Evolutionary conservation across 208 protist species (phyloP), one percentile per base, ranked within the genome.

Genomic region (Acanthamoeba castellanii): DNA sequence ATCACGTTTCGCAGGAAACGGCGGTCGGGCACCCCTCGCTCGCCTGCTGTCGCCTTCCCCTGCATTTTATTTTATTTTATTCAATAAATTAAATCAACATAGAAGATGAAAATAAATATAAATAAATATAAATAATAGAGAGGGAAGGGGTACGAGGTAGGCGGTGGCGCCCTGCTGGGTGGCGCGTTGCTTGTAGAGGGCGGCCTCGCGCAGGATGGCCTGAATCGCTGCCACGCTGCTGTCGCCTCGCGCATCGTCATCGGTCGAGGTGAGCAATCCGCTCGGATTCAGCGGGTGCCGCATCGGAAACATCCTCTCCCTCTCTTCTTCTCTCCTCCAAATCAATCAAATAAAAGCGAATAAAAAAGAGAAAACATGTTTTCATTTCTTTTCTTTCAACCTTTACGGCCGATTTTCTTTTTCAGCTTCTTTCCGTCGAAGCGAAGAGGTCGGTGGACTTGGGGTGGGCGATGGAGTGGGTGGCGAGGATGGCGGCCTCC

Each of bases 401-500:
- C n/a, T n/a, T n/a, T n/a, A n/a, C n/a, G n/a, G n/a, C n/a, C n/a
- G n/a, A n/a, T n/a, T n/a, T n/a, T n/a, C n/a, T n/a, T n/a, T n/a
- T n/a, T n/a, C n/a, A n/a, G n/a, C n/a, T n/a, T n/a, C n/a, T n/a
- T n/a, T n/a, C n/a, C n/a, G n/a, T n/a, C n/a, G n/a, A n/a, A n/a
- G n/a, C 47, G 7, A 64, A 16, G 81, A 88, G 81, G 55, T 90
- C 82, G 37, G 57, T 3, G 7, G 82, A 90, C 57, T 90, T 90
- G 30, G 42, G 27, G 20, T 59, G 57, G 52, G 55, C 30, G 82
- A 90, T 90, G 45, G 52, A 90, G 82, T 90, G 82, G 30, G 82
- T 90, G 55, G 50, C 30, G 57, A 90, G 82, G 82, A 90, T 90
- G 82, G 42, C 20, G 32, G 50, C 30, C 82, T 90, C 82, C 57